Evolutionary conservation across 2,329 filamentous ascomycete genomes (phyloP).

Genomic region (Paramyrothecium sp.): DNA sequence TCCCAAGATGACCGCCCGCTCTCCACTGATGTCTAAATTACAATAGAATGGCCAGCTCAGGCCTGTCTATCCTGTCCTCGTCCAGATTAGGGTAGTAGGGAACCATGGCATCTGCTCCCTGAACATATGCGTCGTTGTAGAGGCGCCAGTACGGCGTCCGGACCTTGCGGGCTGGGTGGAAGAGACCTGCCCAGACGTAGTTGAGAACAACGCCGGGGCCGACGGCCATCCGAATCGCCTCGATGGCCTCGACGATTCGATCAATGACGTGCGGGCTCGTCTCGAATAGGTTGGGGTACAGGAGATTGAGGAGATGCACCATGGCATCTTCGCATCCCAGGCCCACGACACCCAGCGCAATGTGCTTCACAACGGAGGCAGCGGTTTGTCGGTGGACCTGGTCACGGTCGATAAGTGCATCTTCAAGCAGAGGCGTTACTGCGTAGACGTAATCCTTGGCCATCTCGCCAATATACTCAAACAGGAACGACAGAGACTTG

Average conservation of each 20-base stretch:
- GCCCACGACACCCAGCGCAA: conserved; percentile 95
- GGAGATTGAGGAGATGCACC: conserved; percentile 92
- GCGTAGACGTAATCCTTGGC: conserved; percentile 99
- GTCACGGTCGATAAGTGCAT: conserved; percentile 95
- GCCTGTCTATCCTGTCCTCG: conserved; percentile 74
- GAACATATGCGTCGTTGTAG: conserved; percentile 96
- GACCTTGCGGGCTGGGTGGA: conserved; percentile 95
- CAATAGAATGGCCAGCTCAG: conserved; percentile 81
- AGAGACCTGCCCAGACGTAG: conserved; percentile 96
- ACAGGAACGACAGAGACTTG: conserved; percentile 94
- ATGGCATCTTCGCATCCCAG: conserved; percentile 98
- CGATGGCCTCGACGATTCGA: conserved; percentile 94
- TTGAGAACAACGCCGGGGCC: conserved; percentile 93
- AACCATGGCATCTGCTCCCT: conserved; percentile 89
- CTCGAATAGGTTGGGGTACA: conserved; percentile 97
- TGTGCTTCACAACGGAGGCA: conserved; percentile 95
- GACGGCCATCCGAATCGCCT: conserved; percentile 90
- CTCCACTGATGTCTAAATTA: conserved; percentile 37
- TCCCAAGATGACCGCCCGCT: background rate
- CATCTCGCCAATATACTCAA: conserved; percentile 99
- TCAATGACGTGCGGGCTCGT: conserved; percentile 98
- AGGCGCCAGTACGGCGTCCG: conserved; percentile 92
- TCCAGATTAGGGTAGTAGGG: conserved; percentile 91
- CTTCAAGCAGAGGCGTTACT: conserved; percentile 91
- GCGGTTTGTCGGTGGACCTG: conserved; percentile 98